Base-by-base conservation (phyloP, 257 asterid species). In the Solanum chiquidenum region DNA sequence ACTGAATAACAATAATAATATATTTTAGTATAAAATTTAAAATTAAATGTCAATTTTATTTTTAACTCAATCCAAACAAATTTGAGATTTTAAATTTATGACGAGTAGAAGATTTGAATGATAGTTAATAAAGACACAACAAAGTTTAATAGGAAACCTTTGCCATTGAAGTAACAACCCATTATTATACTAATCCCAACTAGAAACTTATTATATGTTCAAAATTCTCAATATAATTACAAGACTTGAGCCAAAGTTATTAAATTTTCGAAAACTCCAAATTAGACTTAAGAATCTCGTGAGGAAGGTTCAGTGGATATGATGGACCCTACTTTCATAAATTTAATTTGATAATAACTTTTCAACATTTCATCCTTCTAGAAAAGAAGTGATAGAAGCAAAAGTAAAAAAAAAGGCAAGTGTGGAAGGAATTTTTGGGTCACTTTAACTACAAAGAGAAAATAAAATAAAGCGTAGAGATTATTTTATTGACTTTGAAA, bases 171-270 rank as follows among this genome's bases (percentile, higher is more conserved):
- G 8, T 2, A 55, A 18, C 9, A 55, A 55, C n/a, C 64, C 64
- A 55, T 55, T 55, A 16, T 55, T 55, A 20, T 7, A 55, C 64
- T 55, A 58, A 20, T 58, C 25, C 66, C 66, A 21, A 7, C 66
- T 7, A 58, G 66, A 58, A 58, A 21, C 25, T 58, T 20, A 58
- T 58, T 58, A 49, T 7, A 58, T 58, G n/a, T 21, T 20, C n/a
- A 20, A 58, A 23, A 7, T 58, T 58, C 2, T 58, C 66, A 8
- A 58, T 21, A 20, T 58, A 21, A 60, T 9, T 60, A 60, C n/a
- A 18, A 7, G 4, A 55, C 4, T 55, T 9, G 4, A 55, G 64
- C 0, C 0, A 52, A 52, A 52, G 60, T 16, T 52, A 52, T 0
- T 52, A 1, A 52, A 52, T 55, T 55, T 20, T 0, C 11, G 4